These are phyloP conservation scores for Pichia paraexigua DNA, from an alignment of 805 yeast species.

Conservation along the genomic window DNA sequence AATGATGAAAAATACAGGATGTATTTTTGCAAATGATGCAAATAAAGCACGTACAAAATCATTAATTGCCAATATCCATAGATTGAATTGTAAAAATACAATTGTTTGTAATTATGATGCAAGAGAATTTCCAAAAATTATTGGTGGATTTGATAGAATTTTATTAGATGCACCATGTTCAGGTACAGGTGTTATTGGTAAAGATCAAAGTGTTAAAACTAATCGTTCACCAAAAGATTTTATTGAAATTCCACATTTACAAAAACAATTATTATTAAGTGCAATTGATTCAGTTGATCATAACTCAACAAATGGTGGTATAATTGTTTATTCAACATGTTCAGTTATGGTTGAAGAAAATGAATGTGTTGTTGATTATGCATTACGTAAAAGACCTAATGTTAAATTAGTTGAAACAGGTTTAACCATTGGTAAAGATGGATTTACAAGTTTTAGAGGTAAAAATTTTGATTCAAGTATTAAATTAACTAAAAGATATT, in stretches of 20 bases:
- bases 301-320: constrained; percentile 83
- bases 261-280: constrained; percentile 83
- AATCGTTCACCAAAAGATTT: constrained; percentile 94
- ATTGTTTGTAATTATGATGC: constrained; percentile 98
- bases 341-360: constrained; percentile 97
- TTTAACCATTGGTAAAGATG: constrained; percentile 89
- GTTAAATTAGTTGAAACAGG: constrained; percentile 91
- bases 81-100: constrained; percentile 94
- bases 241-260: constrained; percentile 92
- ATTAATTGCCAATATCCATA: constrained; percentile 92
- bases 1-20: constrained; percentile 95
- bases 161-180: constrained; percentile 98
- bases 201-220: constrained; percentile 90
- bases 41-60: constrained; percentile 96
- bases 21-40: constrained; percentile 94
- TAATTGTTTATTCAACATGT: constrained; percentile 95
- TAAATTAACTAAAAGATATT: constrained; percentile 84
- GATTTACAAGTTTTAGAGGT: constrained; percentile 89
- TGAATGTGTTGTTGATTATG: constrained; percentile 98
- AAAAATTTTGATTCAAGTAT: constrained; percentile 76
- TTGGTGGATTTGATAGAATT: constrained; percentile 96
- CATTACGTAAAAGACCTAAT: constrained; percentile 91
- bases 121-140: constrained; percentile 94
- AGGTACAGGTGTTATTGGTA: constrained; percentile 98
- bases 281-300: constrained; percentile 98